Evolutionary conservation across 176 grass and related monocot genomes (phyloP).

Genomic region (Oropetium thomaeum): DNA sequence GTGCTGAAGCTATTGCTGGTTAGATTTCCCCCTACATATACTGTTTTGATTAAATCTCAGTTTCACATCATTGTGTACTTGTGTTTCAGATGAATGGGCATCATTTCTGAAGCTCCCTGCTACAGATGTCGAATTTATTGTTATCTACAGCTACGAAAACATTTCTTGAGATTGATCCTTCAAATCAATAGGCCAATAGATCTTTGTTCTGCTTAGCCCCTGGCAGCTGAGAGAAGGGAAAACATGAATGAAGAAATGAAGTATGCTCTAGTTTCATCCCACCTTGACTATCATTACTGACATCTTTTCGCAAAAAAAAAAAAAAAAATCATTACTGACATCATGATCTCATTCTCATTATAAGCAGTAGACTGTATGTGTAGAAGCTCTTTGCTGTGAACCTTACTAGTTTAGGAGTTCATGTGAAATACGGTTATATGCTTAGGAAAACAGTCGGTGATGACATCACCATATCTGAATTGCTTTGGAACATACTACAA

Average conservation of each 20-base stretch:
- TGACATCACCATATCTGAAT: not conserved
- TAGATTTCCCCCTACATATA: conserved; percentile 15
- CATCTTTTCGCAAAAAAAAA: too few species aligned
- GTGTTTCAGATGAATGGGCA: not conserved
- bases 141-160: conserved; percentile 80
- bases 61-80: not conserved
- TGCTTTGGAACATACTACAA: not conserved
- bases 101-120: not conserved
- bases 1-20: conserved; percentile 96
- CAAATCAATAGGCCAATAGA: conserved; percentile 79
- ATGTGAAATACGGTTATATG: not conserved
- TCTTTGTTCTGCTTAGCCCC: conserved; percentile 62
- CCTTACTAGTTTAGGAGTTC: conserved; percentile 1
- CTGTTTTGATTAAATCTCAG: not conserved
- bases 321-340: too few species aligned
- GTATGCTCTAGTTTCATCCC: conserved; percentile 14
- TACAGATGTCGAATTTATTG: conserved; percentile 19
- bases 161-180: conserved; percentile 66
- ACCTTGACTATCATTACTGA: not conserved
- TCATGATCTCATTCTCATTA: not conserved
- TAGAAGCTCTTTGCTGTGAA: not conserved
- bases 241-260: conserved; percentile 99
- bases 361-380: not conserved
- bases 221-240: conserved; percentile 87
- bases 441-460: not conserved